phyloP scores from a whole-genome alignment of 129 eudicot species.

The Tagetes patula region DNA sequence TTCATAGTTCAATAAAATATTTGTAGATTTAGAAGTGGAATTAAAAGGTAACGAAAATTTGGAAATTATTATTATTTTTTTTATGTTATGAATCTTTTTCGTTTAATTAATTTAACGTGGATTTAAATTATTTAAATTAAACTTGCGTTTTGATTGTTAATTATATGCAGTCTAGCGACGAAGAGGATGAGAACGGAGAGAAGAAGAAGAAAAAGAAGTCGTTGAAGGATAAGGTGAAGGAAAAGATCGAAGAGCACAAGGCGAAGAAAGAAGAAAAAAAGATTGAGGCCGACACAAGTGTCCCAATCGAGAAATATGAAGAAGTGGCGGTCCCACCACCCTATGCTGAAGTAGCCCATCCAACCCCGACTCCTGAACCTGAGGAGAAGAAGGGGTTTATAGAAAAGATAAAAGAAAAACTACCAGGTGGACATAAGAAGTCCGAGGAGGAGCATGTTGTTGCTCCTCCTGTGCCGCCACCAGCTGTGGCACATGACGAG shows the following conservation, averaged over 20 bases:
- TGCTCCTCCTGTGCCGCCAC: conserved; percentile 33
- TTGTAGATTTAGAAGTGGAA: no score
- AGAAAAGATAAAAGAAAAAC: conserved; percentile 80
- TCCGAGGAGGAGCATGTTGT: conserved; percentile 42
- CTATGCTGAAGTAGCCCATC: not conserved
- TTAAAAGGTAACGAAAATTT: no score
- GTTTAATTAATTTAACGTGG: not conserved
- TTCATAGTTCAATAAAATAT: no score
- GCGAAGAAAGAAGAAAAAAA: conserved; percentile 43
- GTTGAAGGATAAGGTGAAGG: conserved; percentile 62
- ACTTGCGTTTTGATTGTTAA: not conserved
- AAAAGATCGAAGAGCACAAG: conserved; percentile 34
- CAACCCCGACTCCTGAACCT: conserved; percentile 1
- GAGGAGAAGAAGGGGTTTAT: conserved; percentile 83
- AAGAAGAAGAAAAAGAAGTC: conserved; percentile 76
- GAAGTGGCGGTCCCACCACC: conserved; percentile 28
- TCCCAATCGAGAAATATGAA: conserved; percentile 50
- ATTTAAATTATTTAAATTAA: not conserved
- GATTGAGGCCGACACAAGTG: conserved; percentile 40
- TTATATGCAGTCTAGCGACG: conserved; percentile 62
- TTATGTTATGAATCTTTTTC: not conserved
- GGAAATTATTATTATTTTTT: no score
- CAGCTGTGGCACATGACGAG: conserved; percentile 19
- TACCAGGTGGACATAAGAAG: conserved; percentile 64
- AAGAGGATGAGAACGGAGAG: conserved; percentile 59